A percentile compares a stretch with the other conserved stretches of the same genome.
Conservation (phyloP, 768 basidiomycete genomes). For the Clitopilus hobsonii region DNA sequence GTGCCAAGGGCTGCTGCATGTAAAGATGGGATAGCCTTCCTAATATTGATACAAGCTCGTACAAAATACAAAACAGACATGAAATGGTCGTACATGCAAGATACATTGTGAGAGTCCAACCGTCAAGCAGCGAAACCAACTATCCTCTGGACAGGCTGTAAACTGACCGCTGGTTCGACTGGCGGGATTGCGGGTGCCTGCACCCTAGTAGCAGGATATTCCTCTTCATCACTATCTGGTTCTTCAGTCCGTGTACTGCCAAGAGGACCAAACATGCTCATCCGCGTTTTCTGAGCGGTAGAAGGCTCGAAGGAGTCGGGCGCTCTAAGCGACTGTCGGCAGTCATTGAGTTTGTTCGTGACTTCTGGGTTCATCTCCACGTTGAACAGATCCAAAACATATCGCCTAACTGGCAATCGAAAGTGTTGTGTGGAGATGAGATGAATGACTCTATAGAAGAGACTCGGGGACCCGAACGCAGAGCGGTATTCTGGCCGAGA, state of each 20-base stretch:
- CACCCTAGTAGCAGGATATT: conserved; percentile 26
- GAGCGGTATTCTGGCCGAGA: conserved; percentile 67
- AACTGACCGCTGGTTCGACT: conserved; percentile 49
- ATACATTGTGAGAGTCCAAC: background rate
- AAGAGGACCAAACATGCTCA: conserved; percentile 58
- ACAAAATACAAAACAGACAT: too few relatives aligned
- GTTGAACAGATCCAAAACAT: conserved; percentile 90
- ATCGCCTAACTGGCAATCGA: conserved; percentile 87
- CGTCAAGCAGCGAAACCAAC: conserved; percentile 47
- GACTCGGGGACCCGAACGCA: conserved; percentile 71
- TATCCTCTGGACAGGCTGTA: conserved; percentile 55
- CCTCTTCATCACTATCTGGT: conserved; percentile 58
- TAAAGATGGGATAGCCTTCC: background rate
- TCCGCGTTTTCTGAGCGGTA: conserved; percentile 36
- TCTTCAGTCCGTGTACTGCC: conserved; percentile 50
- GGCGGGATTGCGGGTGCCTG: conserved; percentile 14
- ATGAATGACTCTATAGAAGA: conserved; percentile 83
- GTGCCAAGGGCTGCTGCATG: too few relatives aligned
- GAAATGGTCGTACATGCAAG: too few relatives aligned
- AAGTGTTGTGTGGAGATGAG: conserved; percentile 88
- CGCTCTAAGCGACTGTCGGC: conserved; percentile 45
- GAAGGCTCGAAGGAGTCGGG: conserved; percentile 38
- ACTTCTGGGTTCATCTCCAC: conserved; percentile 67
- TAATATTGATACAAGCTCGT: too few relatives aligned
- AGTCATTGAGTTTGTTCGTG: conserved; percentile 49